Conservation (phyloP, 2,329 filamentous ascomycete genomes). For the Septoria linicola region DNA sequence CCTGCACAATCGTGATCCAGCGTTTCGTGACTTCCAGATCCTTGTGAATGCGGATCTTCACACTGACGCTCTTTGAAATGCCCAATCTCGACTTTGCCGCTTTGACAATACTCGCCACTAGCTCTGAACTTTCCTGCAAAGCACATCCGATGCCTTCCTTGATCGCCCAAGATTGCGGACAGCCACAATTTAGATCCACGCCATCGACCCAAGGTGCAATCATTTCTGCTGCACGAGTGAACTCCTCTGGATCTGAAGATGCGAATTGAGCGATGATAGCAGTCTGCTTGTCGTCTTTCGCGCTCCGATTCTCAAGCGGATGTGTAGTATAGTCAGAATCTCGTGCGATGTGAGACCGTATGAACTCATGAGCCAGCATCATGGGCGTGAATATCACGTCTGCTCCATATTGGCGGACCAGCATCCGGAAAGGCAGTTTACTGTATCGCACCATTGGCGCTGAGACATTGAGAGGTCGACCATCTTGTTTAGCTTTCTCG, state of each 20-base stretch:
- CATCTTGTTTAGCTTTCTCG: slow-evolving; percentile 53
- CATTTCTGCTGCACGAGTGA: slow-evolving; percentile 62
- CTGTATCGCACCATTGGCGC: slow-evolving; percentile 28
- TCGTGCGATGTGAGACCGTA: slow-evolving; percentile 35
- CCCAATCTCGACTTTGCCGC: slow-evolving; percentile 55
- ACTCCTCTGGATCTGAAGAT: slow-evolving; percentile 59
- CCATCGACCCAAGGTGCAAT: slow-evolving; percentile 63
- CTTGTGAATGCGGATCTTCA: slow-evolving; percentile 68
- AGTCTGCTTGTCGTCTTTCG: slow-evolving; percentile 13
- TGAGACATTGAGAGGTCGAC: slow-evolving; percentile 43
- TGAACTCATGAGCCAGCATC: slow-evolving; percentile 47
- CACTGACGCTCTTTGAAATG: slow-evolving; percentile 58
- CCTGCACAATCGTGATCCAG: slow-evolving; percentile 63
- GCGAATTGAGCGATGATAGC: slow-evolving; percentile 68
- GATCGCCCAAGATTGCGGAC: slow-evolving; percentile 71
- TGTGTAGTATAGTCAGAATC: slow-evolving; percentile 62
- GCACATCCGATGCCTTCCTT: slow-evolving; percentile 66
- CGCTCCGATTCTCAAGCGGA: slow-evolving; percentile 41
- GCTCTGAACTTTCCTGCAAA: slow-evolving; percentile 54
- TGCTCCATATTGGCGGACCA: slow-evolving; percentile 62
- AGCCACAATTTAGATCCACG: slow-evolving; percentile 71
- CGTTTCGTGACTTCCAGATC: slow-evolving; percentile 58
- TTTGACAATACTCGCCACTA: slow-evolving; percentile 65
- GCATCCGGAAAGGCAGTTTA: slow-evolving; percentile 67
- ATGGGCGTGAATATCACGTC: slow-evolving; percentile 72